phyloP scores from a whole-genome alignment of 768 basidiomycete species.

The Tylopilus balloui region DNA sequence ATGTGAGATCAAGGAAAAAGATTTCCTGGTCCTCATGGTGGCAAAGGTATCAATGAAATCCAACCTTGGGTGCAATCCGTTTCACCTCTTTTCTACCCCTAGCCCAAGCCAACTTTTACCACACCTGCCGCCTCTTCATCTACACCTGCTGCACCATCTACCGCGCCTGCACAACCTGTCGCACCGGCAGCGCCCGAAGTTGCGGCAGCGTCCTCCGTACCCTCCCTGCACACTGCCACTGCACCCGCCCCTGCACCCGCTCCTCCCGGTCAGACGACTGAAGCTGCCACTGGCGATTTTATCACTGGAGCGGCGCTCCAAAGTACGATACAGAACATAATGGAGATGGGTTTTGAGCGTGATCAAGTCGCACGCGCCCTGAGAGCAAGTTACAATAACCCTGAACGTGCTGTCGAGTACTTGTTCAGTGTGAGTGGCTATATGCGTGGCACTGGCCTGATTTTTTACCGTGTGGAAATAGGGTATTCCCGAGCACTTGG shows the following conservation, averaged over 20 bases:
- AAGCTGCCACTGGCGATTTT: conserved; percentile 52
- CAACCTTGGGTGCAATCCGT: not conserved
- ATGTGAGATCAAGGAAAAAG: conserved; percentile 95
- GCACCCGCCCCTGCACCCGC: conserved; percentile 30
- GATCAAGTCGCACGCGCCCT: conserved; percentile 83
- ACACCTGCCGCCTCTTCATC: conserved; percentile 24
- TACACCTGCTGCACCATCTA: conserved; percentile 10
- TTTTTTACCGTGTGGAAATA: conserved; percentile 29
- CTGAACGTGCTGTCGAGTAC: conserved; percentile 98
- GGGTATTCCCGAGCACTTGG: conserved; percentile 64
- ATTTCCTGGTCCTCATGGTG: conserved; percentile 99
- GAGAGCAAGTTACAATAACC: conserved; percentile 94
- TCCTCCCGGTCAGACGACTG: conserved; percentile 19
- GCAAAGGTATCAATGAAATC: conserved; percentile 62
- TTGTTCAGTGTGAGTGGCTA: conserved; percentile 71
- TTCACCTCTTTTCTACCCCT: conserved; percentile 5
- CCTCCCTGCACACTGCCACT: conserved; percentile 32
- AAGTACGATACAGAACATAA: conserved; percentile 73
- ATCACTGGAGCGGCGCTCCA: conserved; percentile 75
- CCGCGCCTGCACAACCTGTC: conserved; percentile 15
- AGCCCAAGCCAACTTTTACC: conserved; percentile 53
- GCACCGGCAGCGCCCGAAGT: conserved; percentile 30
- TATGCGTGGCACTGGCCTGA: conserved; percentile 1
- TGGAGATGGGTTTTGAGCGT: conserved; percentile 90
- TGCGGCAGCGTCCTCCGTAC: conserved; percentile 30